Evolutionary conservation across 1,139 yeast species (phyloP), one percentile per base, ranked within the genome.

Genomic region (Kazachstania sp.): DNA sequence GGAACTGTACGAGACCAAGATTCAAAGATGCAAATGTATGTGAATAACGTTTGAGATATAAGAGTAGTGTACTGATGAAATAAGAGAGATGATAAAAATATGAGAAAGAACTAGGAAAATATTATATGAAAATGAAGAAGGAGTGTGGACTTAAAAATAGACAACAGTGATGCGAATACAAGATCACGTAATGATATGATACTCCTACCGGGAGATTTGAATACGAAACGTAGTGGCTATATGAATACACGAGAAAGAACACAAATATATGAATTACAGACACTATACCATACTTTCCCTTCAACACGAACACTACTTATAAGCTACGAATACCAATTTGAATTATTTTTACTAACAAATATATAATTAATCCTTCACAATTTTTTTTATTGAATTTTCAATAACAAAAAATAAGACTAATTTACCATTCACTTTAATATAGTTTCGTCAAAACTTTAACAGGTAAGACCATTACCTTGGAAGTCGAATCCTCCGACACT

Each of bases 401-500:
- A n/a, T 16, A 36, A 36, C 39, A n/a, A 28, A n/a, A 6, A 5
- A 37, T 8, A 7, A 23, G 28, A 23, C 28, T 23, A 23, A 23
- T 4, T 7, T 7, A 23, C 28, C 28, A 9, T 23, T 23, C 6
- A 23, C 11, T 35, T 28, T 44, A 18, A 12, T 28, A 16, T 72
- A 85, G 86, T 78, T 83, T 83, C 73, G 90, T 83, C 72, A 83
- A 83, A 77, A 83, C 92, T 69, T 74, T 83, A 71, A 83, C 92
- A 61, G 92, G 92, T 71, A 83, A 83, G 80, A 83, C 94, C 72
- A 84, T 85, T 75, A 86, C 95, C 73, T 83, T 86, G 68, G 95
- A 86, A 79, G 95, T 86, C 67, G 95, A 86, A 78, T 84, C 95
- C 64, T 83, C 92, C 62, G 95, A 86, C 81, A 85, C 95, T 68